Evolutionary conservation across 2,329 filamentous ascomycete genomes (phyloP).

Genomic region (Beauveria varroae): DNA sequence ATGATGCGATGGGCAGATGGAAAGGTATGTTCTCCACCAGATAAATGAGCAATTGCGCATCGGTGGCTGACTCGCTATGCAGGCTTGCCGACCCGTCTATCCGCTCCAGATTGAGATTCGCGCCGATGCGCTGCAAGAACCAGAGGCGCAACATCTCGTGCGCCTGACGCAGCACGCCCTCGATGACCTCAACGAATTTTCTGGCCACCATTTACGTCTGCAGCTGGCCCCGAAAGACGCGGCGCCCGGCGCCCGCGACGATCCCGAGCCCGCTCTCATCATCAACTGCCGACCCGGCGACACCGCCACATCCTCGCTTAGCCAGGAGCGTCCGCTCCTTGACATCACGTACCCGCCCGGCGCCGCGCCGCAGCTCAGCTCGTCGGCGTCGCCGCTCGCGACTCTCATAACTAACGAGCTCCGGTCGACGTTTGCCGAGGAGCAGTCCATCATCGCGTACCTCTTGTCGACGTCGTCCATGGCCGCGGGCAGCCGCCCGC

Average conservation of each 20-base stretch:
- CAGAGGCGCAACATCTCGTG: conserved; percentile 66
- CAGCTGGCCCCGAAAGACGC: conserved; percentile 24
- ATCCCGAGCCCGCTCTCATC: conserved; percentile 53
- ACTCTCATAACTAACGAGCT: conserved; percentile 73
- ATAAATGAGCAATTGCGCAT: too few species aligned
- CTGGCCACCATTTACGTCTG: conserved; percentile 68
- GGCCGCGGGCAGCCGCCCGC: conserved; percentile 38
- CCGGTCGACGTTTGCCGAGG: conserved; percentile 73
- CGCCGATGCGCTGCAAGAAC: conserved; percentile 54
- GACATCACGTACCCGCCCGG: conserved; percentile 70
- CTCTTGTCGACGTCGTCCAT: conserved; percentile 56
- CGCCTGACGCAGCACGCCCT: conserved; percentile 78
- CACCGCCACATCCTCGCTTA: conserved; percentile 53
- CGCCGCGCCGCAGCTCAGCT: conserved; percentile 57
- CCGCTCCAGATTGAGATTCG: conserved; percentile 76
- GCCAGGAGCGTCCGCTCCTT: conserved; percentile 62
- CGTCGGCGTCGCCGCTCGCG: conserved; percentile 65
- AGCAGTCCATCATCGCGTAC: conserved; percentile 77
- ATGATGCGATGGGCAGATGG: conserved; percentile 93
- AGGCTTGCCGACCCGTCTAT: conserved; percentile 85
- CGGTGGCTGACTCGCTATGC: not conserved
- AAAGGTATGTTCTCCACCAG: conserved; percentile 46
- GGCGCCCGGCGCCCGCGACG: conserved; percentile 27
- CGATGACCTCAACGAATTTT: conserved; percentile 80
- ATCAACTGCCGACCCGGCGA: conserved; percentile 63